Evolutionary conservation across 495 filamentous ascomycete species (phyloP).

Genomic region (Niebla homalea): DNA sequence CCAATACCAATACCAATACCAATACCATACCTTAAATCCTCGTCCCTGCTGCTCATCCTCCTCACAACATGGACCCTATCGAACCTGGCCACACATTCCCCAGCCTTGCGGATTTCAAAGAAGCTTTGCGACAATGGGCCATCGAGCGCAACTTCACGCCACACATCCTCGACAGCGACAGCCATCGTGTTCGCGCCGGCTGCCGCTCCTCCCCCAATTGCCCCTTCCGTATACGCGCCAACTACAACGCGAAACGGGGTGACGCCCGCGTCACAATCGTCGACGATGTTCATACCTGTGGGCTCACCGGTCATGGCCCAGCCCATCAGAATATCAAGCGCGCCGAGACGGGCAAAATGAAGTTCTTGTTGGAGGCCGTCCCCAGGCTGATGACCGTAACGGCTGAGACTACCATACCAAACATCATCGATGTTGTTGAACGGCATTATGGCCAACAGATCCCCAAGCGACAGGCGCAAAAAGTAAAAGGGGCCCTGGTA

Average conservation of each 20-base stretch:
- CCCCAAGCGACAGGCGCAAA: slow-evolving; percentile 16
- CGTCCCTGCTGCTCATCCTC: neutral
- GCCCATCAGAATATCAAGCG: slow-evolving; percentile 18
- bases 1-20: no score
- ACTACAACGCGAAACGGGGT: slow-evolving; percentile 23
- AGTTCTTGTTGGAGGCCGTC: slow-evolving; percentile 17
- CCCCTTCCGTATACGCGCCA: slow-evolving; percentile 27
- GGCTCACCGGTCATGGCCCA: slow-evolving; percentile 5
- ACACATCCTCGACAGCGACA: slow-evolving; percentile 28
- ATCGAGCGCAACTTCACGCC: slow-evolving; percentile 30
- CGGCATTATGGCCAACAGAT: slow-evolving; percentile 17
- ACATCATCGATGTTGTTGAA: slow-evolving; percentile 15
- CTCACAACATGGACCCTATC: slow-evolving; percentile 21
- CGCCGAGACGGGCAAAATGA: slow-evolving; percentile 17
- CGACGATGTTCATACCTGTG: slow-evolving; percentile 24
- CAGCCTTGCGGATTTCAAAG: slow-evolving; percentile 24
- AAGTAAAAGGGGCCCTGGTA: slow-evolving; percentile 15
- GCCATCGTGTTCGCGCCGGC: slow-evolving; percentile 26
- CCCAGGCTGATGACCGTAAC: slow-evolving; percentile 14
- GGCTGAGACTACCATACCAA: slow-evolving; percentile 11
- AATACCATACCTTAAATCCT: neutral
- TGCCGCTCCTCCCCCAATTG: slow-evolving; percentile 25
- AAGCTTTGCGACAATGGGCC: slow-evolving; percentile 27
- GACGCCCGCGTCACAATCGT: slow-evolving; percentile 26
- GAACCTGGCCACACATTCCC: slow-evolving; percentile 24